Evolutionary conservation across 2,329 filamentous ascomycete species (phyloP), one percentile per base, ranked within the genome.

Genomic region (Sclerotiophoma versabilis): DNA sequence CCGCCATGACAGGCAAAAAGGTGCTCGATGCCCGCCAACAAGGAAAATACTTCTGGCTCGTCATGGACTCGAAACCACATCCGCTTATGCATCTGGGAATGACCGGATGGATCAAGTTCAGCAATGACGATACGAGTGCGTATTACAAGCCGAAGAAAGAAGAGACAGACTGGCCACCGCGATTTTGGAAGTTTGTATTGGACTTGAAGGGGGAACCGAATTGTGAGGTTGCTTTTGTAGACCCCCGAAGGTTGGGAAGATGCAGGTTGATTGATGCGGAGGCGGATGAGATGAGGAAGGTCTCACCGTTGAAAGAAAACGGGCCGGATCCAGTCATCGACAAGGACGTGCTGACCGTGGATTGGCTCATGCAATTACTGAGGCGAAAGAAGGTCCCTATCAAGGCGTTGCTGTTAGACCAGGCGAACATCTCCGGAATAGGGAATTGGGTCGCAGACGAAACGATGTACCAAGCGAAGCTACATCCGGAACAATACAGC

Each of bases 361-460:
- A 86, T 0, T 98, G 91, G 83, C 76, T 99, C 15, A 77, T 75
- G n/a, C 75, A 81, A 49, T 90, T 91, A 73, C 81, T 97, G 79
- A 80, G 77, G 43, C 85, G 83, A 52, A 92, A 93, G 49, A 91
- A 86, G 65, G 90, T 97, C 0, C 93, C 93, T 0, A 84, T 98
- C 60, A 98, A 98, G 73, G 91, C 92, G 0, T 80, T 97, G 17
- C 79, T 99, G 11, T 81, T 98, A 3, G 91, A 98, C 70, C 95
- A 99, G 75, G 83, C 86, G 15, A 90, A 90, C 71, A 90, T 98
- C 57, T 95, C 90, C 67, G 95, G 95, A 7, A 91, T 99, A 58
- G 95, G 95, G 0, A 98, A 98, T 71, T 99, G 93, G 93, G 93
- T 99, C 48, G 92, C 89, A 77, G 95, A 99, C 70, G 95, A 99